These are phyloP conservation scores for Eimeria tenella DNA, from an alignment of 169 alveolate species.

Conservation along the genomic window DNA sequence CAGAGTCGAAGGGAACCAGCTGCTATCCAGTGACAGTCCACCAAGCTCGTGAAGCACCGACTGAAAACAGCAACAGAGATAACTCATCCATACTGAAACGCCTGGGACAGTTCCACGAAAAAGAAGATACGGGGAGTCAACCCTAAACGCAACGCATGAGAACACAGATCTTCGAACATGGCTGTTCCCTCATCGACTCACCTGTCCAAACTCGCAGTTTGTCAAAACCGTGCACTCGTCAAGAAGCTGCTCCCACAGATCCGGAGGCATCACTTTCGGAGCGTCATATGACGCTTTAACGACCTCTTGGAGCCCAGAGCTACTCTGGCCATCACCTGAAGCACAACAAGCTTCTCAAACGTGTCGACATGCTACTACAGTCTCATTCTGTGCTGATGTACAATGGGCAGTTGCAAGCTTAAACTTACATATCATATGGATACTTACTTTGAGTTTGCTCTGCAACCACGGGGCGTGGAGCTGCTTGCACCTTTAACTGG, in stretches of 20 bases:
- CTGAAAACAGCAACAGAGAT: constrained; percentile 36
- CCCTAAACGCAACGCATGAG: neutral
- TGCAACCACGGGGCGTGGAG: constrained; percentile 49
- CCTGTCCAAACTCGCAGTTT: constrained; percentile 81
- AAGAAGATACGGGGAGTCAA: neutral
- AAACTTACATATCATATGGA: neutral
- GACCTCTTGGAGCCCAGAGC: constrained; percentile 12
- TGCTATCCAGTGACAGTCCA: constrained; percentile 60
- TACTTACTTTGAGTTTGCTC: constrained; percentile 17
- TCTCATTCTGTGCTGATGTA: too few species aligned
- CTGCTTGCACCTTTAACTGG: constrained; percentile 60
- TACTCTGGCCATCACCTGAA: constrained; percentile 24
- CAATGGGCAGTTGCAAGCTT: too few species aligned
- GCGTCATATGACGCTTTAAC: constrained; percentile 55
- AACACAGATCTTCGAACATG: neutral
- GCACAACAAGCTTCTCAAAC: neutral
- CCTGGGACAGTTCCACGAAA: neutral
- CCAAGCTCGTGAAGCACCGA: constrained; percentile 78
- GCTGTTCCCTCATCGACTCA: neutral
- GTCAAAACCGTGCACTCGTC: constrained; percentile 81
- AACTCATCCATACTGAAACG: neutral
- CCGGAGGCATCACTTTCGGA: constrained; percentile 78
- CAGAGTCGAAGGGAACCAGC: constrained; percentile 78
- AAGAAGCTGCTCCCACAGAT: constrained; percentile 79
- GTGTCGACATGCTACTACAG: too few species aligned